Evolutionary conservation across 192 early-diverging fungal species (phyloP).

Genomic region (Gaertneriomyces sp.): DNA sequence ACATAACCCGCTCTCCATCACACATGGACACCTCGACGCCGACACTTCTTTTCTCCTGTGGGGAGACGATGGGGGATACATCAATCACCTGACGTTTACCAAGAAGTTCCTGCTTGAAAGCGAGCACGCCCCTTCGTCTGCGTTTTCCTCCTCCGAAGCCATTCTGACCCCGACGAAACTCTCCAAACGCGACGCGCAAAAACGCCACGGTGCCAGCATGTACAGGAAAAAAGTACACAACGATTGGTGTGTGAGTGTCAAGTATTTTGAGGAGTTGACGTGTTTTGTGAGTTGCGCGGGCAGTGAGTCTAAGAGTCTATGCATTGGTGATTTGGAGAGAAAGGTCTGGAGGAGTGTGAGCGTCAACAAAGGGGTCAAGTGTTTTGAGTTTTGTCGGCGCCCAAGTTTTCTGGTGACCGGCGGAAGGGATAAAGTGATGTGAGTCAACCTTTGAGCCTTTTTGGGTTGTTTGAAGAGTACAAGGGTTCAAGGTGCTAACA

Average conservation of each 20-base stretch:
- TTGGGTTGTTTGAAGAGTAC: too few relatives aligned
- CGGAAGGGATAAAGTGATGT: constrained; percentile 64
- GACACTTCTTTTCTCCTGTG: constrained; percentile 53
- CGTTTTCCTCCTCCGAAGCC: constrained; percentile 12
- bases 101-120: constrained; percentile 48
- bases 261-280: constrained; percentile 61
- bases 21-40: constrained; percentile 52
- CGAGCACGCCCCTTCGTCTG: constrained; percentile 4
- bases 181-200: constrained; percentile 37
- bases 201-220: constrained; percentile 47
- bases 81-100: constrained; percentile 52
- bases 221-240: constrained; percentile 54
- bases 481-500: too few relatives aligned
- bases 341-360: constrained; percentile 49
- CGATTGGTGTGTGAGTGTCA: constrained; percentile 60
- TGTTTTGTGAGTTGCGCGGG: constrained; percentile 55
- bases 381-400: constrained; percentile 59
- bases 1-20: constrained; percentile 56
- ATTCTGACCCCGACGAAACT: constrained; percentile 49
- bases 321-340: constrained; percentile 59
- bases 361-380: constrained; percentile 59
- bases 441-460: not conserved
- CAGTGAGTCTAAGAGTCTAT: constrained; percentile 47
- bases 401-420: constrained; percentile 63
- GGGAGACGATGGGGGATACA: constrained; percentile 62